Evolutionary conservation across 164 flowering plant genomes (phyloP).

Genomic region (Litsea cubeba): DNA sequence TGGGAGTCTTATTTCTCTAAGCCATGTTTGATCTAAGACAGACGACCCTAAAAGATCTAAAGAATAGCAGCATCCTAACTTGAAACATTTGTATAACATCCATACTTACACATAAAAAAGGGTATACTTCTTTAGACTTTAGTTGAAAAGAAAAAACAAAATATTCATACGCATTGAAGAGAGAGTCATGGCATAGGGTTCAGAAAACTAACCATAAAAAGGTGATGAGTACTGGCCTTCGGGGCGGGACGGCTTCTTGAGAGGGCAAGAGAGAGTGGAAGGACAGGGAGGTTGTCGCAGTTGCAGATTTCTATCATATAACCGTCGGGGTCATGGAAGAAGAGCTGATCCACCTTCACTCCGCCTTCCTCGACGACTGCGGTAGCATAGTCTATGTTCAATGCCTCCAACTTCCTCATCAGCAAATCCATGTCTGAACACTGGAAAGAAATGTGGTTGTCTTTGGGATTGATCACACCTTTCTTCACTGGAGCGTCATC

Average conservation of each 20-base stretch:
- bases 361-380: conserved; percentile 65
- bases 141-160: not conserved
- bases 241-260: not conserved
- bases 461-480: conserved; percentile 60
- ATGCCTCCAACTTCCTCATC: conserved; percentile 45
- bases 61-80: too few relatives aligned
- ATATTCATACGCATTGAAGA: not conserved
- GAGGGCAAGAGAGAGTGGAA: conserved; percentile 21
- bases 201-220: not conserved
- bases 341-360: conserved; percentile 55
- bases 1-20: too few relatives aligned
- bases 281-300: conserved; percentile 65
- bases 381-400: conserved; percentile 54
- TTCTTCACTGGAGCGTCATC: conserved; percentile 17
- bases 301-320: conserved; percentile 84
- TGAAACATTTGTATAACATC: not conserved
- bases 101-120: too few relatives aligned
- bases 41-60: not conserved
- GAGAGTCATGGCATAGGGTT: not conserved
- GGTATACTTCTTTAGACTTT: not conserved
- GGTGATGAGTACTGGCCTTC: not conserved
- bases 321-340: conserved; percentile 89
- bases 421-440: conserved; percentile 48
- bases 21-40: too few relatives aligned
- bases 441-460: conserved; percentile 75